A percentile compares a stretch with the other conserved stretches of the same genome.
Conservation (phyloP, 352 stramenopile species). For the Pythium chondricola region DNA sequence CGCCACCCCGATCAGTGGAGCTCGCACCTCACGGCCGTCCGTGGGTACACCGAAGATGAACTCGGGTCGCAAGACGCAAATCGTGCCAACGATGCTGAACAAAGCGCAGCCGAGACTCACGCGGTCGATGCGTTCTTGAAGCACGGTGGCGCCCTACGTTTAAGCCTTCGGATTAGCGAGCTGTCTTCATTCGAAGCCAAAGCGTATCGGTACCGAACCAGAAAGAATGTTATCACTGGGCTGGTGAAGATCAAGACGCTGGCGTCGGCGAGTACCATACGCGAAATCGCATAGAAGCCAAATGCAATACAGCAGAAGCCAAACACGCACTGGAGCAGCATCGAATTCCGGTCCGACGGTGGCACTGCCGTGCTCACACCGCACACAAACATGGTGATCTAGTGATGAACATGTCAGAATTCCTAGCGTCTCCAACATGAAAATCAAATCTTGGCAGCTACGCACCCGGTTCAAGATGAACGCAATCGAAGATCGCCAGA, state of each 20-base stretch:
- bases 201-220: constrained; percentile 27
- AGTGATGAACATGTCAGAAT: too few species aligned
- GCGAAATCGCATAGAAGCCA: constrained; percentile 60
- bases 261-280: constrained; percentile 68
- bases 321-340: constrained; percentile 40
- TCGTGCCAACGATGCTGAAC: constrained; percentile 24
- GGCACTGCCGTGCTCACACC: constrained; percentile 20
- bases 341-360: constrained; percentile 14
- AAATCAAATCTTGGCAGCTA: too few species aligned
- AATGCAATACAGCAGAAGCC: constrained; percentile 52
- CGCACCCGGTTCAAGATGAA: constrained; percentile 38
- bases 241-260: constrained; percentile 61
- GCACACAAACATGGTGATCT: constrained; percentile 26
- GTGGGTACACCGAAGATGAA: constrained; percentile 33
- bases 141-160: constrained; percentile 15
- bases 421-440: too few species aligned
- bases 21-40: constrained; percentile 7
- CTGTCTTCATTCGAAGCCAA: too few species aligned
- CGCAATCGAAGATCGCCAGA: constrained; percentile 43
- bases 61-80: constrained; percentile 34
- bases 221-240: constrained; percentile 59
- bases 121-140: constrained; percentile 26
- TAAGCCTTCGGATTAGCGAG: too few species aligned
- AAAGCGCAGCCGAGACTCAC: constrained; percentile 27
- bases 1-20: constrained; percentile 23